These are phyloP conservation scores for Chimonanthus salicifolius DNA, from an alignment of 164 flowering plant genomes.

Conservation along the genomic window DNA sequence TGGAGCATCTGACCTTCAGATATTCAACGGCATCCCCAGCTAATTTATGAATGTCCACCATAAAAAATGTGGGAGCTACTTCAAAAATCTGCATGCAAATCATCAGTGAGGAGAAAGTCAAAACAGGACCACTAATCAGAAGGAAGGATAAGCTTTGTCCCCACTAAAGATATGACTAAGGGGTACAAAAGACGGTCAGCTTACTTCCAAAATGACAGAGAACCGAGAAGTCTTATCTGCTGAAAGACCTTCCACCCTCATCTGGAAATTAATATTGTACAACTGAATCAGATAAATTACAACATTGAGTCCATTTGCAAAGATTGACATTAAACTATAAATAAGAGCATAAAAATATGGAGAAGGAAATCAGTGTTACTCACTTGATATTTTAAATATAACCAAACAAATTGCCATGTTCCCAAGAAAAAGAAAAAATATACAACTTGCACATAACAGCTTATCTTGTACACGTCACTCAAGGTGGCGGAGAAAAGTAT, in stretches of 20 bases:
- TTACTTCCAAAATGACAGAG: constrained; percentile 79
- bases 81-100: constrained; percentile 53
- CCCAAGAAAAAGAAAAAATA: neutral
- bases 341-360: neutral
- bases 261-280: constrained; percentile 39
- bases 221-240: constrained; percentile 58
- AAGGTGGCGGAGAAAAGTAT: neutral
- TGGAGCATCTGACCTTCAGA: constrained; percentile 55
- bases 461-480: no score
- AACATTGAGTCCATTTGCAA: no score
- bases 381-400: neutral
- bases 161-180: neutral
- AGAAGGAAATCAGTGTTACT: neutral
- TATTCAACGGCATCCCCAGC: constrained; percentile 77
- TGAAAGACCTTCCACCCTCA: constrained; percentile 96
- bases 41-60: constrained; percentile 90
- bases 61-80: constrained; percentile 77
- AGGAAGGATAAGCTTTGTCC: neutral
- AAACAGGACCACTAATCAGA: neutral
- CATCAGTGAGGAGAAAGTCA: neutral
- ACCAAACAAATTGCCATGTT: neutral
- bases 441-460: no score
- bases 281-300: neutral
- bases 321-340: neutral
- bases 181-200: constrained; percentile 6